These are phyloP conservation scores for Saccharomyces paradoxus DNA, from an alignment of 805 yeast species.

Conservation along the genomic window DNA sequence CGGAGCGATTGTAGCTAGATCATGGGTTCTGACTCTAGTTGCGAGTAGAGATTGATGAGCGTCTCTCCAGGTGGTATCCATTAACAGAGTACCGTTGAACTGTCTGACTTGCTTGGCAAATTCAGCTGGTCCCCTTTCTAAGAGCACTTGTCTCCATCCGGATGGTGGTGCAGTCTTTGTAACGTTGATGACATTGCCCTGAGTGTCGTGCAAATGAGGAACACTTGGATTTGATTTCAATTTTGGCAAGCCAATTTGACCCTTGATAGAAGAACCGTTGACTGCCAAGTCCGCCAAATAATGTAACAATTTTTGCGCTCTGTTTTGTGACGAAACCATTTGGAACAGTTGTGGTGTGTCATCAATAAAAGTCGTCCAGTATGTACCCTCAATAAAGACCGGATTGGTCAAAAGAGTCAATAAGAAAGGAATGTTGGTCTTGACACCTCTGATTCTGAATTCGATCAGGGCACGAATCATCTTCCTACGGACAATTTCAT, in stretches of 20 bases:
- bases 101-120: conserved; percentile 84
- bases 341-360: conserved; percentile 95
- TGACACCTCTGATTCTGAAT: conserved; percentile 97
- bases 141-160: conserved; percentile 89
- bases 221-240: conserved; percentile 64
- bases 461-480: conserved; percentile 95
- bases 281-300: conserved; percentile 91
- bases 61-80: conserved; percentile 99
- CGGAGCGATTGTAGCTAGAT: conserved; percentile 84
- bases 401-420: conserved; percentile 85
- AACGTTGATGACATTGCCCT: conserved; percentile 57
- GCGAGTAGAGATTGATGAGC: conserved; percentile 98
- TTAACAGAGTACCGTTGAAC: conserved; percentile 78
- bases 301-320: conserved; percentile 88
- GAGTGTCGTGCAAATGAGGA: conserved; percentile 59
- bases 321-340: conserved; percentile 89
- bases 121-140: conserved; percentile 78
- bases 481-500: conserved; percentile 93
- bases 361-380: conserved; percentile 98
- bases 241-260: conserved; percentile 90
- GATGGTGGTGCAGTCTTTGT: conserved; percentile 45
- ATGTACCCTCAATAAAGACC: conserved; percentile 73
- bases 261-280: conserved; percentile 92
- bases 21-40: conserved; percentile 93
- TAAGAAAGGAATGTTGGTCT: conserved; percentile 95